Base-by-base conservation (phyloP, 2,329 filamentous ascomycete genomes). In the Lasiodiplodia gonubiensis region DNA sequence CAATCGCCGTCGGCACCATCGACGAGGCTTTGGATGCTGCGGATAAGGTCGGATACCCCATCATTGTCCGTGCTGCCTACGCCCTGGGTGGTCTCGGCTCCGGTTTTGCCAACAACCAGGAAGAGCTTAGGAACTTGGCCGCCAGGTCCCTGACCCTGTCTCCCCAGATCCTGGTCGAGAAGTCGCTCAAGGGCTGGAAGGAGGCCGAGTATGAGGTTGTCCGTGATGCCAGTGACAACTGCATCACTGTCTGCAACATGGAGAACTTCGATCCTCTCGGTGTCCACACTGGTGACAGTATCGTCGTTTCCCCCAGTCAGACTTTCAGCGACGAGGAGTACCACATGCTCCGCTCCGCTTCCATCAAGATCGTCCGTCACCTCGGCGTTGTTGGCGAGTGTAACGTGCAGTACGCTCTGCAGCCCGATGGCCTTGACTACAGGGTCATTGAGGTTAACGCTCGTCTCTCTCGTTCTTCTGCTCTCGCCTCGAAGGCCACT, bases 181-280 rank as follows among this genome's bases (percentile, higher is more conserved):
- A 98, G 83, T 97, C 93, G 64, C 89, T 99, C 73, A 98, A 97
- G 86, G 95, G 95, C 80, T 99, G 95, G 95, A 99, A 99, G 83
- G 95, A 99, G 82, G 91, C 97, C 61, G 95, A 99, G 81, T 99
- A 98, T 77, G 95, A 98, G 82, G 95, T 98, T 68, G 95, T 98
- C 70, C 92, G 95, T 74, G 95, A 99, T 80, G 94, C 93, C 65
- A 90, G 92, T 80, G 96, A 98, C 86, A 99, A 99, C 87, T 98
- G 95, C 80, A 98, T 98, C 76, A 98, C 94, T 3, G 94, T 98
- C 73, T 98, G 94, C 86, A 98, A 96, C 84, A 96, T 96, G 92
- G 93, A 97, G 81, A 98, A 98, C 86, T 98, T 98, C 75, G 95
- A 98, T 77, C 95, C 95, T 71, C 88, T 99, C 46, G 95, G 95